These are phyloP conservation scores for Penicillium italicum DNA, from an alignment of 2,329 filamentous ascomycete genomes.

Conservation along the genomic window DNA sequence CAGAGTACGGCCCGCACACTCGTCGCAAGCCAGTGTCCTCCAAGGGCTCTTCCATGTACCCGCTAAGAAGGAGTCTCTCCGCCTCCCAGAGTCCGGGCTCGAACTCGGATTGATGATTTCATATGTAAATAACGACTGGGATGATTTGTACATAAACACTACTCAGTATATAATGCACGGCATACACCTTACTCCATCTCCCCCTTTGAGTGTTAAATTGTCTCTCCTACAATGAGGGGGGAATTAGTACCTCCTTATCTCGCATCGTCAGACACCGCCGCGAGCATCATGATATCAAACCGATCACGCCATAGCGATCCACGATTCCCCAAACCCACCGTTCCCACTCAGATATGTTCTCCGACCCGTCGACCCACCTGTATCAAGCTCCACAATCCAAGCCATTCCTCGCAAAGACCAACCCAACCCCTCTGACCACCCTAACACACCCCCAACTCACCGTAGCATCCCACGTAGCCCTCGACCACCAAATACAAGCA, in stretches of 20 bases:
- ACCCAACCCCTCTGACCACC: conserved; percentile 8
- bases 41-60: conserved; percentile 15
- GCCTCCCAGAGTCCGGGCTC: conserved; percentile 1
- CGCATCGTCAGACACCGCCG: conserved; percentile 18
- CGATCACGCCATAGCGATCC: neutral
- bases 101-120: conserved; percentile 10
- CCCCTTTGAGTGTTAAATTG: neutral
- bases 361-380: neutral
- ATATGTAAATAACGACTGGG: conserved; percentile 7
- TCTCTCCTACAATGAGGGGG: conserved; percentile 5
- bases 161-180: conserved; percentile 6
- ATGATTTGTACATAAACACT: conserved; percentile 2
- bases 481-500: conserved; percentile 45
- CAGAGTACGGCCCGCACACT: conserved; percentile 1
- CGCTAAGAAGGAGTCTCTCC: conserved; percentile 6
- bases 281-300: neutral
- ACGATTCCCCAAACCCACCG: neutral
- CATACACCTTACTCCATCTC: neutral
- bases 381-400: neutral
- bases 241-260: neutral
- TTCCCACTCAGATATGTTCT: neutral
- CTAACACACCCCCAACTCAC: conserved; percentile 42
- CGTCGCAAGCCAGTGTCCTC: conserved; percentile 4
- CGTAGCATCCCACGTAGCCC: conserved; percentile 39
- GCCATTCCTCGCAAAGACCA: neutral